phyloP scores from a whole-genome alignment of 495 filamentous ascomycete genomes.

The Staphylotrichum longicolle region DNA sequence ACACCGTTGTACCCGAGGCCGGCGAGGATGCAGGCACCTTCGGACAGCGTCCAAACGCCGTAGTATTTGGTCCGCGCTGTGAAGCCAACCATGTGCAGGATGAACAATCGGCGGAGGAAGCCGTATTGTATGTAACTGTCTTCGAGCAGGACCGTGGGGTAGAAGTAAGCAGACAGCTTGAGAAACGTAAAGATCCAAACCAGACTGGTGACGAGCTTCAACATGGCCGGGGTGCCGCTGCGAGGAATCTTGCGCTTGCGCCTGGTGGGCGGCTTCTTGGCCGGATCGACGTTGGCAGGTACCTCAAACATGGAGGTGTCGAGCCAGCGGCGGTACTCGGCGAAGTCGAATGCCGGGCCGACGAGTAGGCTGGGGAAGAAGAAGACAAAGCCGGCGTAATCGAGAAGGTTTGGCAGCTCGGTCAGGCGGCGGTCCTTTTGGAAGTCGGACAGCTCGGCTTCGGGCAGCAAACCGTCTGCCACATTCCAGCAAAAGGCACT shows the following conservation, averaged over 20 bases:
- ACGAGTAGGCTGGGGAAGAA: constrained; percentile 90
- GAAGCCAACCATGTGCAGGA: constrained; percentile 78
- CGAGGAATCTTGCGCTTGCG: constrained; percentile 94
- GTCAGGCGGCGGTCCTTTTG: constrained; percentile 79
- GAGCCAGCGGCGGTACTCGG: constrained; percentile 88
- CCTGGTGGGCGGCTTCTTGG: constrained; percentile 76
- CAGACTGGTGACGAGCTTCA: constrained; percentile 69
- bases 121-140: constrained; percentile 61
- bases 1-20: constrained; percentile 94
- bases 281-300: constrained; percentile 70
- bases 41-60: constrained; percentile 88
- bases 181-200: constrained; percentile 79
- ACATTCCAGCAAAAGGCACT: constrained; percentile 97
- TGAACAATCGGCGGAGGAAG: constrained; percentile 68
- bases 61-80: constrained; percentile 88
- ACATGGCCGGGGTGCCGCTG: constrained; percentile 79
- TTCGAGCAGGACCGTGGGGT: constrained; percentile 55
- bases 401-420: constrained; percentile 67
- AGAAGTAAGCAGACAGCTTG: constrained; percentile 66
- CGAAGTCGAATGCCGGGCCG: constrained; percentile 90
- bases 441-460: constrained; percentile 74
- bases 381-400: constrained; percentile 85
- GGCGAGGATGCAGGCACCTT: constrained; percentile 91
- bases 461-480: constrained; percentile 78
- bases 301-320: constrained; percentile 92